Conservation (phyloP, 2,329 filamentous ascomycete species). For the Nemania sp. region DNA sequence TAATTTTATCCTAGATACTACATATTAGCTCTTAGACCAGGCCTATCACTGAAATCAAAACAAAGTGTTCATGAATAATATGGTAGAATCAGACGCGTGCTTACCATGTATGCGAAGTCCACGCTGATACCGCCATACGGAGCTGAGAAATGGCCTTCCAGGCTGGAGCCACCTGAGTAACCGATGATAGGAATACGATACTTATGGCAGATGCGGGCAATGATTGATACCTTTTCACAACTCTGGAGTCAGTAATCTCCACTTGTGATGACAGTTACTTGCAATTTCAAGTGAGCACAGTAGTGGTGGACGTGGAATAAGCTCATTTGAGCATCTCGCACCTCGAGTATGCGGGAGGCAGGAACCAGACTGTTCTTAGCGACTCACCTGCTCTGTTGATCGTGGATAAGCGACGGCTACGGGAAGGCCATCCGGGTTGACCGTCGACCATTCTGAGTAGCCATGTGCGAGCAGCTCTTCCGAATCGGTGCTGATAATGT, state of each 20-base stretch:
- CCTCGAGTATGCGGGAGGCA: no score
- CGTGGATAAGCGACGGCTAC: constrained; percentile 68
- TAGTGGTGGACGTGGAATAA: no score
- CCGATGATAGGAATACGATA: constrained; percentile 83
- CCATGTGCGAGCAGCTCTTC: constrained; percentile 65
- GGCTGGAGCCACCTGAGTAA: constrained; percentile 81
- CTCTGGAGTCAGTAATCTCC: no score
- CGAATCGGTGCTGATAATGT: constrained; percentile 64
- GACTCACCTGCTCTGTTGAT: constrained; percentile 62
- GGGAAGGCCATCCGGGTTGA: constrained; percentile 62
- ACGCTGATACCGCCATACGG: constrained; percentile 86
- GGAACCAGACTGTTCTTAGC: no score
- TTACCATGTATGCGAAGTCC: constrained; percentile 79
- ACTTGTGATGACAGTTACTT: no score
- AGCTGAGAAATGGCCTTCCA: constrained; percentile 89
- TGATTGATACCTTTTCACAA: no score
- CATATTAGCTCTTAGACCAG: constrained; percentile 5
- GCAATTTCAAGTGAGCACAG: no score
- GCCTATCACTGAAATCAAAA: not conserved
- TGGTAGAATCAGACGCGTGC: not conserved
- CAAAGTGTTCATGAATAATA: no score
- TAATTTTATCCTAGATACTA: constrained; percentile 61
- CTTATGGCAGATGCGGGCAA: constrained; percentile 72
- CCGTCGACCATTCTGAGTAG: constrained; percentile 69
- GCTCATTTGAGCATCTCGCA: no score